Evolutionary conservation across 805 yeast species (phyloP), one percentile per base, ranked within the genome.

Genomic region (Soucietia sequanensis): DNA sequence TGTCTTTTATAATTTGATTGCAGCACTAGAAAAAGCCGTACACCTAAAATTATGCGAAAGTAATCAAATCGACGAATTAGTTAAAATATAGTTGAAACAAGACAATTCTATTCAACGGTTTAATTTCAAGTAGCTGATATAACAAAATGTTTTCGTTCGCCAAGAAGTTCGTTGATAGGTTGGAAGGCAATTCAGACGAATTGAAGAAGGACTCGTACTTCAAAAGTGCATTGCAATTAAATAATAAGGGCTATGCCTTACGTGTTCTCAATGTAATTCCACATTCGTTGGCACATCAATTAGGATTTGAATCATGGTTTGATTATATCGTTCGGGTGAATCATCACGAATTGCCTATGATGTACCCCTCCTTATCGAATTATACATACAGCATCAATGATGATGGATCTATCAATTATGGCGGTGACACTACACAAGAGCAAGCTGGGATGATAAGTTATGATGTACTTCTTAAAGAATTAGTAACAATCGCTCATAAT

Each of bases 311-410:
- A 58, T 71, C 93, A 7, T 84, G 87, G 78, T 93, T 91, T 52
- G 99, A 91, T 56, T 91, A 73, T 54, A 78, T 91, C 23, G 72
- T 88, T n/a, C 83, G 84, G 1, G 66, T 89, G 37, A 86, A 91
- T 47, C 87, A 85, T 29, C 81, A 76, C 43, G 84, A 83, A 30
- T 52, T 68, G 33, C 75, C 73, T 14, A 65, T 68, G 70, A 34
- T 47, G 22, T 41, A 57, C 34, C 63, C 69, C 4, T 47, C 58
- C 4, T 43, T 55, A 10, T 50, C 62, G 1, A 33, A 43, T 9
- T 51, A 50, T 31, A 32, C 56, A 9, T 68, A 68, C 38, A 53
- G 50, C 25, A 54, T 68, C 32, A 58, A 56, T 31, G 71, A 66
- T 14, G 72, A 67, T 39, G 74, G 74, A 0, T 53, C 65, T 10